phyloP scores from a whole-genome alignment of 2,329 filamentous ascomycete genomes.

The Emergomyces africanus region DNA sequence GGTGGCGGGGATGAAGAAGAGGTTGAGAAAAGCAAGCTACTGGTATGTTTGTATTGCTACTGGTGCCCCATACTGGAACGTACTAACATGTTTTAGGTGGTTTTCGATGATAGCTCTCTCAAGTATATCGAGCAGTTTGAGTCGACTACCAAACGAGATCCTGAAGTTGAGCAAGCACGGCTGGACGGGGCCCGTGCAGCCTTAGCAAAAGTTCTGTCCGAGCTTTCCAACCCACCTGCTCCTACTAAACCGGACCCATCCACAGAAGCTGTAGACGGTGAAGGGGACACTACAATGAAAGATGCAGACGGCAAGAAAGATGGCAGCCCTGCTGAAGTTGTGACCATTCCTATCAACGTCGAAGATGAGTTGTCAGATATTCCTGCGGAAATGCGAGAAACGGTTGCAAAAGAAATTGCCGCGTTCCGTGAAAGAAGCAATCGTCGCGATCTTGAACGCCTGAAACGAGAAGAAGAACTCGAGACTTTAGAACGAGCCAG shows the following conservation, averaged over 20 bases:
- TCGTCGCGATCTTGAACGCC: slow-evolving; percentile 72
- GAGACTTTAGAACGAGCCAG: slow-evolving; percentile 72
- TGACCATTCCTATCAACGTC: slow-evolving; percentile 73
- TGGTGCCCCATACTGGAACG: not conserved
- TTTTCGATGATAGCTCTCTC: slow-evolving; percentile 68
- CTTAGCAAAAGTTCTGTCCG: slow-evolving; percentile 54
- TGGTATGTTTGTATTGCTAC: slow-evolving; percentile 35
- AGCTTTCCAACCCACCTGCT: slow-evolving; percentile 56
- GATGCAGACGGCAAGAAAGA: slow-evolving; percentile 44
- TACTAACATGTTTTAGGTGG: slow-evolving; percentile 32
- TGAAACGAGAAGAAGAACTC: slow-evolving; percentile 81
- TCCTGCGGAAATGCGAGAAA: slow-evolving; percentile 88
- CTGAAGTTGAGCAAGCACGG: slow-evolving; percentile 50
- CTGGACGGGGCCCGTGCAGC: slow-evolving; percentile 56
- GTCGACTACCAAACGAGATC: slow-evolving; percentile 50
- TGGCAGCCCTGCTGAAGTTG: slow-evolving; percentile 60
- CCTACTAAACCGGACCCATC: slow-evolving; percentile 31
- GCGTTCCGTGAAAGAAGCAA: slow-evolving; percentile 89
- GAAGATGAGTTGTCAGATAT: slow-evolving; percentile 96
- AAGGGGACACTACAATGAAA: slow-evolving; percentile 58
- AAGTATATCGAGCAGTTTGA: slow-evolving; percentile 79
- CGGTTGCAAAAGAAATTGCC: slow-evolving; percentile 84
- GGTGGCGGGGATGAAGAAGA: slow-evolving; percentile 32
- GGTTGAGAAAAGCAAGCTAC: slow-evolving; percentile 56
- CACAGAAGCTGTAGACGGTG: slow-evolving; percentile 40